Percentiles rank a stretch among this genome's conserved stretches.
Evolutionary conservation across 2,329 filamentous ascomycete genomes (phyloP).

Genomic region (Penicillium sclerotigenum): DNA sequence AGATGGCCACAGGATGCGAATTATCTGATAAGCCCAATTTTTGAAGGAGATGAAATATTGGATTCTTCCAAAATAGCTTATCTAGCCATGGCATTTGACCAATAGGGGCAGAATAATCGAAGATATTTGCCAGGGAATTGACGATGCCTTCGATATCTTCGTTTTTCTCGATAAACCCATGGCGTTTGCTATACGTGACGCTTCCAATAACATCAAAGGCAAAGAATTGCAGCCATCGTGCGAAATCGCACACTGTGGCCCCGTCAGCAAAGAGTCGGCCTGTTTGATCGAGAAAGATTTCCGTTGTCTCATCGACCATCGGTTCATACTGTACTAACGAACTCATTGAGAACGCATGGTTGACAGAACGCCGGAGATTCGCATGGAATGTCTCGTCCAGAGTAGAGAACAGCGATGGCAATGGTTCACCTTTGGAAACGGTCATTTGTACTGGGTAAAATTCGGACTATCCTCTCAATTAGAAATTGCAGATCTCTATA

Average conservation of each 20-base stretch:
- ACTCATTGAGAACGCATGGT: conserved; percentile 73
- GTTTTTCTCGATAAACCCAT: conserved; percentile 73
- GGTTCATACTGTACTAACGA: conserved; percentile 75
- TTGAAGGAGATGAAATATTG: background rate
- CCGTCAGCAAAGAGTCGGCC: conserved; percentile 50
- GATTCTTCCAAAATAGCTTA: conserved; percentile 69
- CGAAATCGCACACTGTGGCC: conserved; percentile 20
- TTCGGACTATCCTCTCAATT: conserved; percentile 10
- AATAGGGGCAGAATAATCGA: conserved; percentile 32
- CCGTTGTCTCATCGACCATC: conserved; percentile 71
- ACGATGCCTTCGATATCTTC: conserved; percentile 75
- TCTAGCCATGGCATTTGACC: conserved; percentile 74
- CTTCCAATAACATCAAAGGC: conserved; percentile 82
- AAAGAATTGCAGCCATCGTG: conserved; percentile 70
- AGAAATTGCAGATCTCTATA: background rate
- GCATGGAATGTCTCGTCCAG: conserved; percentile 68
- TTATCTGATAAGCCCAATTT: background rate
- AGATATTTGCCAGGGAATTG: conserved; percentile 48
- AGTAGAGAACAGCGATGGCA: conserved; percentile 17
- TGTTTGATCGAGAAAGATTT: conserved; percentile 65
- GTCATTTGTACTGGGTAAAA: conserved; percentile 20
- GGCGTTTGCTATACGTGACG: conserved; percentile 71
- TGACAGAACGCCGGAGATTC: conserved; percentile 70
- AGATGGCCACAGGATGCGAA: background rate
- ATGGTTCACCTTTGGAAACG: conserved; percentile 14